These are phyloP conservation scores for Pseudogymnoascus sp. DNA, from an alignment of 2,329 filamentous ascomycete species.

Conservation along the genomic window DNA sequence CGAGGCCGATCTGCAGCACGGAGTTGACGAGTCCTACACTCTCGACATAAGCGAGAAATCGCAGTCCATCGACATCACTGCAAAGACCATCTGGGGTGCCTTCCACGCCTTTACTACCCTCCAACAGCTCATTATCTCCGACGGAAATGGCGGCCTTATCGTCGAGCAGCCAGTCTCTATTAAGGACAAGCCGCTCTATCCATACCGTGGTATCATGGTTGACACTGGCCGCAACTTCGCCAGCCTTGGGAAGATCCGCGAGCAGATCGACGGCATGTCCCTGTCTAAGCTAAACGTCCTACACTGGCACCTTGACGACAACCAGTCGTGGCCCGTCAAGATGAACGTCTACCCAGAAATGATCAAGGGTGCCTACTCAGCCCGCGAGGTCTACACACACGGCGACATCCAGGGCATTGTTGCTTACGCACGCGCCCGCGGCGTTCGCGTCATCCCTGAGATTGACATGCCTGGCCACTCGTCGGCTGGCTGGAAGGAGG, in stretches of 20 bases:
- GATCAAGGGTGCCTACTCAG: constrained; percentile 64
- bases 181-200: constrained; percentile 60
- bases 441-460: constrained; percentile 63
- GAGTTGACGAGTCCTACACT: constrained; percentile 68
- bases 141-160: constrained; percentile 42
- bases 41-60: constrained; percentile 47
- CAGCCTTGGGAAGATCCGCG: constrained; percentile 56
- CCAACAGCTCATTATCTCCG: constrained; percentile 67
- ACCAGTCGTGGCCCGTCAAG: constrained; percentile 78
- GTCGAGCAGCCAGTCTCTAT: constrained; percentile 69
- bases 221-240: constrained; percentile 68
- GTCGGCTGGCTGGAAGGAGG: constrained; percentile 49
- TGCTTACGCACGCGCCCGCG: constrained; percentile 57
- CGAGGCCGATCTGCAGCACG: constrained; percentile 42
- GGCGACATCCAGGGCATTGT: constrained; percentile 59
- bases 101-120: constrained; percentile 66
- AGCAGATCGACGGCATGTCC: constrained; percentile 65
- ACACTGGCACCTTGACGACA: constrained; percentile 72
- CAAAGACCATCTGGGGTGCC: constrained; percentile 58
- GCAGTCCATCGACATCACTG: constrained; percentile 41
- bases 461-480: constrained; percentile 76
- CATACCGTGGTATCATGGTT: constrained; percentile 69
- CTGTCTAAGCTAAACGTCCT: constrained; percentile 77
- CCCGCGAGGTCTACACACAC: constrained; percentile 56
- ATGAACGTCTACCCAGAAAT: constrained; percentile 65